Base-by-base conservation (phyloP, 306 rosid genomes). In the Macrotyloma uniflorum region DNA sequence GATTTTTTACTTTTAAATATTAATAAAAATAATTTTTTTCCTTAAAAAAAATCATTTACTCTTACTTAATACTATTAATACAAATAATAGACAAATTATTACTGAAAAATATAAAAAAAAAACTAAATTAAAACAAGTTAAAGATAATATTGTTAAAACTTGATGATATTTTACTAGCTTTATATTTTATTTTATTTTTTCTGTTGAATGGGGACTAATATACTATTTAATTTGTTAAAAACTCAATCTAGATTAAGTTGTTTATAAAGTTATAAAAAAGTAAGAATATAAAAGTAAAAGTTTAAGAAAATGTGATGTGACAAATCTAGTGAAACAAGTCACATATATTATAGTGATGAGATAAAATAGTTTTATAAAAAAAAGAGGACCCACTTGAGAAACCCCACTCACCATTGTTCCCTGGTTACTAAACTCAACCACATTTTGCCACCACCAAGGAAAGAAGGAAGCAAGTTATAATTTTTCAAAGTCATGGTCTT, bases 401-500 rank as follows among this genome's bases (percentile, higher is more conserved):
- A 38, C 6, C 7, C 19, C 2, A 49, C 67, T 32, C 15, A 8
- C 8, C 2, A 5, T 15, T 54, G 24, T 63, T 68, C 72, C 75
- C 84, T 65, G 8, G 33, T 65, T 65, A 80, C 79, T 64, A 72
- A 66, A 63, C 78, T 46, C 67, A 78, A 45, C 69, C 57, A 38
- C 64, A 10, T 23, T n/a, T 43, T 50, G 42, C 65, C 13, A 13
- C 72, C 80, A 45, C 16, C 26, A 13, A 8, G 46, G 50, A 33
- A 58, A 42, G 82, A 32, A 42, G 33, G 28, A 26, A 32, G 1
- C 45, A 75, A 16, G 61, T 40, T 38, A 13, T 26, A 10, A 49
- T 3, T 62, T 71, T 77, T 71, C 40, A 26, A 78, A 81, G 75
- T 62, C 76, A 2, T 36, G 67, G 84, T 83, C 81, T 45, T 36